Evolutionary conservation across 306 rosid genomes (phyloP).

Genomic region (Psophocarpus tetragonolobus): DNA sequence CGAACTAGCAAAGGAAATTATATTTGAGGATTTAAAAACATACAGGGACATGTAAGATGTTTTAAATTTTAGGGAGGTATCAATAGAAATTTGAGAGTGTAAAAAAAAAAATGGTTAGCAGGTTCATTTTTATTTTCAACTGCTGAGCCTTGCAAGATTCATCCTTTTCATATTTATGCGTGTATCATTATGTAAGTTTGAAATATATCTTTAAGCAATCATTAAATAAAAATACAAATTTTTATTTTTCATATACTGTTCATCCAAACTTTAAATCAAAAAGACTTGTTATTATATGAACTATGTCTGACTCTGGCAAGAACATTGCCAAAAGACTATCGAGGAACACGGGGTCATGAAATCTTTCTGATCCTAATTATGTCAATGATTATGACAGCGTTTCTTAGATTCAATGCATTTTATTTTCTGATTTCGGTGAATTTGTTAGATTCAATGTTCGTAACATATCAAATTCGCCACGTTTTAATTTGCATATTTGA

Average conservation of each 20-base stretch:
- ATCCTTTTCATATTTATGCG: background rate
- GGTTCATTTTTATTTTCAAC: slow-evolving; percentile 18
- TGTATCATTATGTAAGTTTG: slow-evolving; percentile 9
- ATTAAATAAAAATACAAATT: too few species aligned
- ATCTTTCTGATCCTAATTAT: background rate
- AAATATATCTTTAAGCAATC: too few species aligned
- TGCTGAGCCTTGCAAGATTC: slow-evolving; percentile 6
- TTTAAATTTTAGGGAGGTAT: too few species aligned
- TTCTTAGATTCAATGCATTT: slow-evolving; percentile 26
- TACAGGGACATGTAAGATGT: too few species aligned
- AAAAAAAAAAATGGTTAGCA: too few species aligned
- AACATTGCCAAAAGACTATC: background rate
- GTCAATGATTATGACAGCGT: background rate
- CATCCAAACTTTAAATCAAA: too few species aligned
- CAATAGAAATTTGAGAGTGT: too few species aligned
- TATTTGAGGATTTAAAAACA: too few species aligned
- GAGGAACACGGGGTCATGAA: background rate
- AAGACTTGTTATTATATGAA: too few species aligned
- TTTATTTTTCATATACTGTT: too few species aligned
- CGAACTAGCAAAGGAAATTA: too few species aligned
- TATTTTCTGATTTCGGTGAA: background rate
- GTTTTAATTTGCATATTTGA: background rate
- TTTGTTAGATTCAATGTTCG: slow-evolving; percentile 31
- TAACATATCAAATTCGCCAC: background rate
- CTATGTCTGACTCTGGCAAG: too few species aligned